Evolutionary conservation across 768 basidiomycete species (phyloP).

Genomic region (Cytidiella melzeri): DNA sequence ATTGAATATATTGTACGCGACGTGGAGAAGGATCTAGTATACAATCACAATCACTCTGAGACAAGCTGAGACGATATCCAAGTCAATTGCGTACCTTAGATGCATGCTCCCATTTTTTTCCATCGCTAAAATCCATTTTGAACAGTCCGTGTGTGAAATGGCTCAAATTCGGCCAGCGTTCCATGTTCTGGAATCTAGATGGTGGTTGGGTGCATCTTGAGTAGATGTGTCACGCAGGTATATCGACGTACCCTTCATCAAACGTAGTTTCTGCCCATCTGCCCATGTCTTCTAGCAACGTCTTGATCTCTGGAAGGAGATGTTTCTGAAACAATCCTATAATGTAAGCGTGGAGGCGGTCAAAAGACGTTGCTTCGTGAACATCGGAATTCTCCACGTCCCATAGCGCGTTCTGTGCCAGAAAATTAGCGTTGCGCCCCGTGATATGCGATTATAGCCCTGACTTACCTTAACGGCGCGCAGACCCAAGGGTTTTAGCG

Average conservation of each 20-base stretch:
- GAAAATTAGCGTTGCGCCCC: no score
- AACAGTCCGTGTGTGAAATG: neutral
- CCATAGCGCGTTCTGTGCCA: constrained; percentile 37
- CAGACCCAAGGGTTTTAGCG: constrained; percentile 19
- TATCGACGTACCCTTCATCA: no score
- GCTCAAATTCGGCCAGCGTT: neutral
- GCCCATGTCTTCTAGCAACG: no score
- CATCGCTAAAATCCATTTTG: neutral
- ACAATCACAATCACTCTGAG: neutral
- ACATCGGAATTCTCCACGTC: constrained; percentile 27
- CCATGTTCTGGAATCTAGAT: neutral
- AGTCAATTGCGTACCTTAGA: neutral
- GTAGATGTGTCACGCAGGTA: no score
- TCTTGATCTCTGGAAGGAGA: neutral
- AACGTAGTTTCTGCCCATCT: no score
- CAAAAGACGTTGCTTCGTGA: constrained; percentile 28
- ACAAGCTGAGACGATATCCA: neutral
- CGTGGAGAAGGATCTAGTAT: neutral
- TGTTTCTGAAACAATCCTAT: constrained; percentile 2
- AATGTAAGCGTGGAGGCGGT: constrained; percentile 7
- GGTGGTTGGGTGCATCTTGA: no score
- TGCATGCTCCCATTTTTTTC: neutral
- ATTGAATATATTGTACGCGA: neutral
- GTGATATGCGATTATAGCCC: no score
- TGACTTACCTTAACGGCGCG: constrained; percentile 15